Percentiles rank a stretch among this genome's conserved stretches.
phyloP scores from a whole-genome alignment of 495 filamentous ascomycete genomes.

The Jackrogersella multiformis region DNA sequence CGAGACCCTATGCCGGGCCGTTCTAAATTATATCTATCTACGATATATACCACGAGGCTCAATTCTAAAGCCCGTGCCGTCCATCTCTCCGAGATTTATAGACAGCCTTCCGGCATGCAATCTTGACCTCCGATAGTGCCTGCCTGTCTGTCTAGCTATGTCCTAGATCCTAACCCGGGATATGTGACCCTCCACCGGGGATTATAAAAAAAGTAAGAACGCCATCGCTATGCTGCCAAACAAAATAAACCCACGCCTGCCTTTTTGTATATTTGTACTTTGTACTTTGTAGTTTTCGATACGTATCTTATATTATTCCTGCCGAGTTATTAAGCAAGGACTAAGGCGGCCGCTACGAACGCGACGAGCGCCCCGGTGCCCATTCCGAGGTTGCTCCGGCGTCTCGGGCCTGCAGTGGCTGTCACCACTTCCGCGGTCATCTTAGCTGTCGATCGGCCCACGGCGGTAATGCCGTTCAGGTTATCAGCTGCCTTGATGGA shows the following conservation, averaged over 20 bases:
- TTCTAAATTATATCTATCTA: not conserved
- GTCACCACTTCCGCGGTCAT: constrained; percentile 11
- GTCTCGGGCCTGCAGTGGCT: constrained; percentile 12
- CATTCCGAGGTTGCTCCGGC: constrained; percentile 15
- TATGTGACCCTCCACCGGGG: not conserved
- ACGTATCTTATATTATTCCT: no score
- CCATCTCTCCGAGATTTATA: not conserved
- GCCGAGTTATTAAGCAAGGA: constrained; percentile 33
- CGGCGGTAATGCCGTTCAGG: constrained; percentile 64
- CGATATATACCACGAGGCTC: not conserved
- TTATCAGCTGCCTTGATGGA: constrained; percentile 64
- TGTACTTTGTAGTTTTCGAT: no score
- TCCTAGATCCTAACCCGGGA: not conserved
- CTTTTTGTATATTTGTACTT: no score
- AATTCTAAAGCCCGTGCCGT: not conserved
- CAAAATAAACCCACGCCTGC: constrained; percentile 19
- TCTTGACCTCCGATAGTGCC: not conserved
- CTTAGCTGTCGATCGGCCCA: constrained; percentile 42
- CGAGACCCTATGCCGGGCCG: not conserved
- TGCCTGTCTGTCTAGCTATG: not conserved
- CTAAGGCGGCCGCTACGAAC: constrained; percentile 44
- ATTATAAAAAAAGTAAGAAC: constrained; percentile 28
- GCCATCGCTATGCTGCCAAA: constrained; percentile 45
- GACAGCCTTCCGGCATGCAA: not conserved
- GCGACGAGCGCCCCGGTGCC: constrained; percentile 44